Percentiles rank a stretch among this genome's conserved stretches.
These are phyloP conservation scores for Paracamarosporium sp. DNA, from an alignment of 2,329 filamentous ascomycete genomes.

Conservation along the genomic window DNA sequence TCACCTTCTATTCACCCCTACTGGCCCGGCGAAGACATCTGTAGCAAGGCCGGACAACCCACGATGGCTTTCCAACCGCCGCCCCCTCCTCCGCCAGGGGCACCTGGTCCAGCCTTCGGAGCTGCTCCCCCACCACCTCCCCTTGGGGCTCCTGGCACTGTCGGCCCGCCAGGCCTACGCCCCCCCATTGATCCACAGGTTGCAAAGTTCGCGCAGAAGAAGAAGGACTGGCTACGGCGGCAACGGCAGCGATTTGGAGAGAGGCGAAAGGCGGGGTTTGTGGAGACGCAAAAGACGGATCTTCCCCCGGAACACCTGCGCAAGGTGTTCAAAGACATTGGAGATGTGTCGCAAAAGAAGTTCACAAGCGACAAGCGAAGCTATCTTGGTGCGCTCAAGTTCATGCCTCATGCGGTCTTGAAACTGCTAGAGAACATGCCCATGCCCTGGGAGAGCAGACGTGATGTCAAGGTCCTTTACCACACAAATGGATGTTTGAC, in stretches of 20 bases:
- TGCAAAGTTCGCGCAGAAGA: slow-evolving; percentile 97
- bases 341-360: slow-evolving; percentile 98
- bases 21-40: background rate
- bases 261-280: slow-evolving; percentile 94
- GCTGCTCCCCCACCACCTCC: slow-evolving; percentile 64
- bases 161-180: slow-evolving; percentile 69
- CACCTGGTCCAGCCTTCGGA: slow-evolving; percentile 31
- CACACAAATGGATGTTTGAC: slow-evolving; percentile 98
- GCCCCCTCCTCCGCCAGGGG: slow-evolving; percentile 53
- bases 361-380: slow-evolving; percentile 98
- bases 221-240: slow-evolving; percentile 94
- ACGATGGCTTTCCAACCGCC: slow-evolving; percentile 38
- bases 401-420: slow-evolving; percentile 98
- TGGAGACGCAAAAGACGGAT: slow-evolving; percentile 97
- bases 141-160: slow-evolving; percentile 57
- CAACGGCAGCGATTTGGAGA: slow-evolving; percentile 95
- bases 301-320: slow-evolving; percentile 98
- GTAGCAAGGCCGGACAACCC: background rate
- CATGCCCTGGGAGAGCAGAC: slow-evolving; percentile 97
- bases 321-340: slow-evolving; percentile 98
- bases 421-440: slow-evolving; percentile 99
- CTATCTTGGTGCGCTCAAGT: slow-evolving; percentile 96
- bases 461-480: slow-evolving; percentile 97
- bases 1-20: background rate
- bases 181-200: slow-evolving; percentile 81